These are phyloP conservation scores for Fusarium circinatum DNA, from an alignment of 2,329 filamentous ascomycete species.

Conservation along the genomic window DNA sequence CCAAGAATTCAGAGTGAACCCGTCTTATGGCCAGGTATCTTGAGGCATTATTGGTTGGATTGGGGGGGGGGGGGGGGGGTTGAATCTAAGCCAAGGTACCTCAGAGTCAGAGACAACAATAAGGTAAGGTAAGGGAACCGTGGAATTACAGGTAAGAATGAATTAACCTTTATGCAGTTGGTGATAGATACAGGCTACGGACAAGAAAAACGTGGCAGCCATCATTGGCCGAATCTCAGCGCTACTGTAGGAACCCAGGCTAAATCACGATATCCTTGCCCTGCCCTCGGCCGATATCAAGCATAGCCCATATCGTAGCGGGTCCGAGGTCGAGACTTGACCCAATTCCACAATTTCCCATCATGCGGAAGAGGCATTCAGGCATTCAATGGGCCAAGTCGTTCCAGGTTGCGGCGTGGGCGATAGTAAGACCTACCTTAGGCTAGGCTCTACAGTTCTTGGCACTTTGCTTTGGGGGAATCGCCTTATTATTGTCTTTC, in stretches of 20 bases:
- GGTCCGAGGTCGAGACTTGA: conserved; percentile 15
- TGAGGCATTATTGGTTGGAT: neutral
- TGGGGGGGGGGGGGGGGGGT: too few species aligned
- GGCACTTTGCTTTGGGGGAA: neutral
- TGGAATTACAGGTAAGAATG: neutral
- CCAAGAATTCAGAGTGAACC: neutral
- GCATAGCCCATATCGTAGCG: neutral
- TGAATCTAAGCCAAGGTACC: neutral
- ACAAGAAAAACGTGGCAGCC: neutral
- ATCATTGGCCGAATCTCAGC: conserved; percentile 12
- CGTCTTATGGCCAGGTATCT: neutral
- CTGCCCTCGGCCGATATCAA: conserved; percentile 10
- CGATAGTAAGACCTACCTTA: neutral
- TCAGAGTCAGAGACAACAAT: neutral
- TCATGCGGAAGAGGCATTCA: conserved; percentile 59
- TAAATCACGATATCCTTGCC: neutral
- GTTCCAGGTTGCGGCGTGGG: conserved; percentile 60
- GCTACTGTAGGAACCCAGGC: conserved; percentile 28
- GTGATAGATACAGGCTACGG: neutral
- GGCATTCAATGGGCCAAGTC: conserved; percentile 55
- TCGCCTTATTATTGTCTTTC: neutral
- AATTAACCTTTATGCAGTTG: neutral
- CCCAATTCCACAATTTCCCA: neutral
- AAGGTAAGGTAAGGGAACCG: neutral
- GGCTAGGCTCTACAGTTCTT: conserved; percentile 2